These are phyloP conservation scores for Euphorbia corollata DNA, from an alignment of 441 rosid genomes.

Conservation along the genomic window DNA sequence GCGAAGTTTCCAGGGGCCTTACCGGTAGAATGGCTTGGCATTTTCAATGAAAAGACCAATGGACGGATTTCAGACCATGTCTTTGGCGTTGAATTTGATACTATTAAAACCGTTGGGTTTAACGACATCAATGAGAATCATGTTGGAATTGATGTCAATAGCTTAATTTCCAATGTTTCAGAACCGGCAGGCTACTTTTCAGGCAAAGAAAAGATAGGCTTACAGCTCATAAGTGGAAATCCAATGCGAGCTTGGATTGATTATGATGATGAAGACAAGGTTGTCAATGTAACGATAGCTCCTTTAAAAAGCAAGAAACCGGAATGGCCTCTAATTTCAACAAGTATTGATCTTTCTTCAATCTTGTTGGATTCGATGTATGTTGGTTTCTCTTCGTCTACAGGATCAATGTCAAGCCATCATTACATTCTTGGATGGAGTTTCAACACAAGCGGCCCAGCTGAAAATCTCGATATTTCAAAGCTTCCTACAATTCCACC, in stretches of 20 bases:
- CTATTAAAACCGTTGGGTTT: conserved; percentile 21
- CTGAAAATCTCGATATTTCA: conserved; percentile 28
- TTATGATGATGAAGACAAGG: conserved; percentile 26
- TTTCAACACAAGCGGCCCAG: conserved; percentile 36
- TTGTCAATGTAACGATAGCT: conserved; percentile 43
- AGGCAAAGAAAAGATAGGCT: conserved; percentile 22
- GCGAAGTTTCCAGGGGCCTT: conserved; percentile 27
- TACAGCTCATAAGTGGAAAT: conserved; percentile 32
- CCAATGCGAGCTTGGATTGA: conserved; percentile 52
- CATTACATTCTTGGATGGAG: conserved; percentile 62
- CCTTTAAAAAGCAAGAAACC: conserved; percentile 33
- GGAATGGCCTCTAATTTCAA: conserved; percentile 40
- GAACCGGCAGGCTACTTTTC: conserved; percentile 36
- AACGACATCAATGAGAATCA: conserved; percentile 38
- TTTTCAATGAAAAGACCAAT: conserved; percentile 29
- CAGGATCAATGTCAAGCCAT: conserved; percentile 27
- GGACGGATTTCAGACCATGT: conserved; percentile 33
- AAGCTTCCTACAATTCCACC: conserved; percentile 30
- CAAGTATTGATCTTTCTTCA: conserved; percentile 31
- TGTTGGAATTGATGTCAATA: conserved; percentile 53
- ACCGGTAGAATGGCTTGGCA: conserved; percentile 32
- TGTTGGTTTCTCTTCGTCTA: conserved; percentile 55
- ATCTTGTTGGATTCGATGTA: conserved; percentile 34
- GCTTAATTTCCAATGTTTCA: conserved; percentile 31
- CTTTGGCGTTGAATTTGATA: conserved; percentile 54